Evolutionary conservation across 225 moss, liverwort and hornwort species (phyloP).

Genomic region (Polytrichum commune): DNA sequence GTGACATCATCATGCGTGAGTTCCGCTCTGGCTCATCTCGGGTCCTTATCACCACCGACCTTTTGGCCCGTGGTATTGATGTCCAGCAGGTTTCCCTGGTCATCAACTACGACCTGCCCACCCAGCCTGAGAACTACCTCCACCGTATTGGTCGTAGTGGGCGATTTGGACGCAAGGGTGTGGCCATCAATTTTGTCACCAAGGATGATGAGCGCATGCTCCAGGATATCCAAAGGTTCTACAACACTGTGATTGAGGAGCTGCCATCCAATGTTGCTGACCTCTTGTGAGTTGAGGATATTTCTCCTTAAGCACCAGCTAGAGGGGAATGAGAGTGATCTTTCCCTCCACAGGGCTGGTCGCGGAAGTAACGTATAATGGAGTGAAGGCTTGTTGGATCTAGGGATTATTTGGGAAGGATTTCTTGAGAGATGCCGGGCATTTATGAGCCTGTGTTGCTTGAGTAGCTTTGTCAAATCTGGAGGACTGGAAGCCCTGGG

Average conservation of each 20-base stretch:
- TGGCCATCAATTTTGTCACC: slow-evolving; percentile 81
- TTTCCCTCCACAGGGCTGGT: slow-evolving; percentile 11
- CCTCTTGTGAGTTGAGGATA: slow-evolving; percentile 55
- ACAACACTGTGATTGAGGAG: slow-evolving; percentile 76
- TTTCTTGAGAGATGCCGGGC: slow-evolving; percentile 16
- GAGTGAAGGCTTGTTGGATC: slow-evolving; percentile 16
- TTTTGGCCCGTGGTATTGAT: slow-evolving; percentile 76
- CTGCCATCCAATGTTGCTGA: slow-evolving; percentile 73
- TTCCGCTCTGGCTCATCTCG: slow-evolving; percentile 75
- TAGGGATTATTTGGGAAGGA: slow-evolving; percentile 19
- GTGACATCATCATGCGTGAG: slow-evolving; percentile 78
- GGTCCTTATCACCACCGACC: slow-evolving; percentile 69
- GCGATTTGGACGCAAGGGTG: slow-evolving; percentile 78
- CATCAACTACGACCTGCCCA: slow-evolving; percentile 77
- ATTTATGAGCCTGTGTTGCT: slow-evolving; percentile 6
- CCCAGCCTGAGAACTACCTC: slow-evolving; percentile 78
- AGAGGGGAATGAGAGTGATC: not conserved
- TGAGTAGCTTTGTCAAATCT: slow-evolving; percentile 1
- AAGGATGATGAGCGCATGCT: slow-evolving; percentile 83
- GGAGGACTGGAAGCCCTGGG: slow-evolving; percentile 7
- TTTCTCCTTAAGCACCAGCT: slow-evolving; percentile 24
- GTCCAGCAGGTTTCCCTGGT: slow-evolving; percentile 78
- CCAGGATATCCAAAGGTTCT: slow-evolving; percentile 86
- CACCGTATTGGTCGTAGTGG: slow-evolving; percentile 75
- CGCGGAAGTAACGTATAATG: slow-evolving; percentile 25